Base-by-base conservation (phyloP, 768 basidiomycete genomes). In the Fomitopsis pulvina region DNA sequence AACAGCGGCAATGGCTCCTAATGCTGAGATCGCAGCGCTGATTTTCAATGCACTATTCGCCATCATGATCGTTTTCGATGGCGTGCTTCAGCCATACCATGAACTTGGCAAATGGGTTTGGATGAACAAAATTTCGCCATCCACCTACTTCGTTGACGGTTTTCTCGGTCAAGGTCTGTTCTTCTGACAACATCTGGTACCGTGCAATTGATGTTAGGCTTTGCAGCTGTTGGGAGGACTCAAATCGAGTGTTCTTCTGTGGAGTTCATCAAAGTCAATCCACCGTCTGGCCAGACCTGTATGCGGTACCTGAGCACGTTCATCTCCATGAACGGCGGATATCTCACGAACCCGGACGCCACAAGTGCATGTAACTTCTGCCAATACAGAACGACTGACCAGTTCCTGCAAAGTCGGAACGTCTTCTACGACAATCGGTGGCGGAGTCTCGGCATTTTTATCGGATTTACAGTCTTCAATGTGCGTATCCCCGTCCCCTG, bases 211-310 rank as follows among this genome's bases (percentile, higher is more conserved):
- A 41, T 32, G 30, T 20, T 25, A 45, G n/a, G n/a, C n/a, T 22
- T 52, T 43, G 6, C 51, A 81, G 82, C 76, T 9, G 59, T 85
- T 11, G 81, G 80, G 0, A 69, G 65, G 6, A 65, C 72, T 42
- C 52, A 63, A 1, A 70, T 86, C 42, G 68, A 64, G 14, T 93
- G 92, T 61, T 63, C 82, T 0, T n/a, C 64, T 0, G 63, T 71
- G 44, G 92, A 93, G 61, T 69, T 79, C n/a, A 76, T 81, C 2
- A 70, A 69, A 1, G 60, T 93, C 53, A 59, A 60, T 2, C 72
- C 77, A 2, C 75, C 78, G 1, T 50, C 59, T 0, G 75, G 74
- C 3, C 67, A 68, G 51, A 71, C 76, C 0, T 84, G 81, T 61
- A 63, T 57, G 11, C 56, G 65, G 11, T 83, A 77, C 62, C 62